Evolutionary conservation across 2,329 filamentous ascomycete species (phyloP).

Genomic region (Fusarium verticillioides): DNA sequence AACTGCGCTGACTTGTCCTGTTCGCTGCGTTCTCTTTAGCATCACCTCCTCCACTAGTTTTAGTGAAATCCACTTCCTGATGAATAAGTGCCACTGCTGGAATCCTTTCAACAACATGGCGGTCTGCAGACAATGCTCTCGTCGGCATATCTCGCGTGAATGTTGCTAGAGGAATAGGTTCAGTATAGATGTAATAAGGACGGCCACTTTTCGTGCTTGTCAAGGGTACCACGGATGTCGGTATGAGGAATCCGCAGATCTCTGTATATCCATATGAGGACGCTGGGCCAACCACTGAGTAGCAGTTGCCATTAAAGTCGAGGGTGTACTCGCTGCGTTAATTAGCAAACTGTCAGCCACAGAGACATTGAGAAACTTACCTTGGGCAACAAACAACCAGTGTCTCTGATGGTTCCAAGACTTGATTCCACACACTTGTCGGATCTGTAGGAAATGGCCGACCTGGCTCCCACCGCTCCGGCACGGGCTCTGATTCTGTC

Average conservation of each 20-base stretch:
- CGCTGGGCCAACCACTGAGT: conserved; percentile 14
- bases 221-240: neutral
- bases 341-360: neutral
- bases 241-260: neutral
- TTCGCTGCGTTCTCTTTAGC: neutral
- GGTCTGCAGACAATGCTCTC: neutral
- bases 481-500: neutral
- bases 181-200: neutral
- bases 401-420: conserved; percentile 27
- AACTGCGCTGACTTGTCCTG: neutral
- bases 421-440: neutral
- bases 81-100: conserved; percentile 12
- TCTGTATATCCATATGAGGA: conserved; percentile 4
- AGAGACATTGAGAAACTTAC: neutral
- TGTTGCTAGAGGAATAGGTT: neutral
- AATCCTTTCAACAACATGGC: neutral
- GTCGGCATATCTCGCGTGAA: neutral
- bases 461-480: rapidly evolving
- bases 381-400: conserved; percentile 40
- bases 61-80: neutral
- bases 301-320: conserved; percentile 23
- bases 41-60: neutral
- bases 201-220: neutral
- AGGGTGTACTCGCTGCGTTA: conserved; percentile 11
- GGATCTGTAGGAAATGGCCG: neutral